Percentiles rank a stretch among this genome's conserved stretches.
Evolutionary conservation across 2,329 filamentous ascomycete genomes (phyloP).

Genomic region (Diaporthe ilicicola): DNA sequence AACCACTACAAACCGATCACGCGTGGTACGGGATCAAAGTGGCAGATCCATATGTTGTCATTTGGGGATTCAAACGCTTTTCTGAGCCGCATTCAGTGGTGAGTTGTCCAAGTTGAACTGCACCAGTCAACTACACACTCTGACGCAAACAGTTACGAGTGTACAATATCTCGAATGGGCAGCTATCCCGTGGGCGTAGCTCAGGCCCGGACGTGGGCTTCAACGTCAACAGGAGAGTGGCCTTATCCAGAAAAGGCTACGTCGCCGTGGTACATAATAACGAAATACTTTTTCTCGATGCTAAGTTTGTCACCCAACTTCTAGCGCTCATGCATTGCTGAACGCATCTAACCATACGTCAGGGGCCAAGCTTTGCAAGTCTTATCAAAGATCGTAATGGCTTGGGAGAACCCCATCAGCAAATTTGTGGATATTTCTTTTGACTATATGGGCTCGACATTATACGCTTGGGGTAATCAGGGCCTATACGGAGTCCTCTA

Average conservation of each 20-base stretch:
- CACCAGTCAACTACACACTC: not conserved
- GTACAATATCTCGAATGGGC: not conserved
- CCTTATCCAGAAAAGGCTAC: slow-evolving; percentile 17
- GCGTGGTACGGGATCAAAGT: slow-evolving; percentile 21
- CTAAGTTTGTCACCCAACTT: not conserved
- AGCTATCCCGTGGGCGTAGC: not conserved
- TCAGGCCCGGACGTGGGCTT: not conserved
- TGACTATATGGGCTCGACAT: not conserved
- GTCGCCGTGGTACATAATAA: slow-evolving; percentile 11
- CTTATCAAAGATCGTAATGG: not conserved
- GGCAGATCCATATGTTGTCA: slow-evolving; percentile 10
- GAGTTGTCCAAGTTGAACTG: not conserved
- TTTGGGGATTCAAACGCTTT: slow-evolving; percentile 3
- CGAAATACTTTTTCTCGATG: slow-evolving; percentile 17
- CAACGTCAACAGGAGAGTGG: slow-evolving; percentile 16
- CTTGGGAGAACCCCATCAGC: not conserved
- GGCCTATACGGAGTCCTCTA: not conserved
- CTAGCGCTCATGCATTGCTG: too few species aligned
- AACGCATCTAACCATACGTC: not conserved
- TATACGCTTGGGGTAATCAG: slow-evolving; percentile 23
- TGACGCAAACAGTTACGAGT: not conserved
- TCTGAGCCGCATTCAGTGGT: not conserved
- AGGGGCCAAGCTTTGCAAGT: not conserved
- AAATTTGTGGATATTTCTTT: slow-evolving; percentile 25
- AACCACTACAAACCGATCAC: not conserved